These are phyloP conservation scores for Gentiana straminea DNA, from an alignment of 257 asterid species.

Conservation along the genomic window DNA sequence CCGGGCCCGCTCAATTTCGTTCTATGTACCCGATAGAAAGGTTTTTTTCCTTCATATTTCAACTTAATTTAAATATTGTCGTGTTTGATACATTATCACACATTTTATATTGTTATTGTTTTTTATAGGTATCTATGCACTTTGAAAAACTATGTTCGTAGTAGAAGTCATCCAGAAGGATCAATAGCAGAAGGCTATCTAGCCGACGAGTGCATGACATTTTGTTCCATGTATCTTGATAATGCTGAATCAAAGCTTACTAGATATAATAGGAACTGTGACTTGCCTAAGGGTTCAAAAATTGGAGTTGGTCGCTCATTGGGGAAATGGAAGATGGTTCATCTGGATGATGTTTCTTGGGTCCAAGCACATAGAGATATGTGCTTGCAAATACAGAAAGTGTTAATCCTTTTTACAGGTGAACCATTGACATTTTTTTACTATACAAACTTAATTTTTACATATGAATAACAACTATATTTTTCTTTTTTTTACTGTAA, in stretches of 20 bases:
- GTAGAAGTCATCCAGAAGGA: conserved; percentile 4
- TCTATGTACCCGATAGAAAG: conserved; percentile 7
- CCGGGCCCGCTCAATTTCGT: conserved; percentile 2
- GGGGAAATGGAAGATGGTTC: neutral
- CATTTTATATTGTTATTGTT: neutral
- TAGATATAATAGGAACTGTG: neutral
- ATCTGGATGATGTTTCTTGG: neutral
- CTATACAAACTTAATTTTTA: neutral
- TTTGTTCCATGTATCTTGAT: conserved; percentile 10
- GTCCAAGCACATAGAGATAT: conserved; percentile 9
- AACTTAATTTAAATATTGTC: neutral
- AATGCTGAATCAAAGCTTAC: conserved; percentile 7
- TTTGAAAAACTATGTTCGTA: conserved; percentile 1
- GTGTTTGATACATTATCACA: neutral
- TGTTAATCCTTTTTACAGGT: neutral
- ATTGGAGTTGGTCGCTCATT: neutral
- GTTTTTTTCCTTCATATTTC: neutral
- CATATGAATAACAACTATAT: neutral
- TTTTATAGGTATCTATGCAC: neutral
- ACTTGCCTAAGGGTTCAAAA: neutral
- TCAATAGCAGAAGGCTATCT: conserved; percentile 8
- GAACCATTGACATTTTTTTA: neutral
- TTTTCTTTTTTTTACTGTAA: no score
- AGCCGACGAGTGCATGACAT: conserved; percentile 10
- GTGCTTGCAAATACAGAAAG: neutral